Conservation (phyloP, 2,329 filamentous ascomycete species). For the Neofusicoccum cordaticola region DNA sequence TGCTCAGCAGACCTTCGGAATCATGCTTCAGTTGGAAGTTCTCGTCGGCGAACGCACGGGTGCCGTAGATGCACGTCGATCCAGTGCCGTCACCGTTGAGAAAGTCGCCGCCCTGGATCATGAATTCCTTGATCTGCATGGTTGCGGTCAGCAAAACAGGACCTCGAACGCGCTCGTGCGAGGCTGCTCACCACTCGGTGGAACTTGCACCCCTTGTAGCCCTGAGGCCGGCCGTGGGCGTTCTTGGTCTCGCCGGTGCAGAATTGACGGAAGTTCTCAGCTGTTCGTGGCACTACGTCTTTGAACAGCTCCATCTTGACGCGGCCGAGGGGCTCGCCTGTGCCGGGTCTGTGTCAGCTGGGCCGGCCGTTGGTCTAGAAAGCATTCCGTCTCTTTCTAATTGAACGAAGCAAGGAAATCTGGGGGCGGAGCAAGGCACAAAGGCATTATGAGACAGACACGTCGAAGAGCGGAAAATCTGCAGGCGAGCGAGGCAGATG, state of each 20-base stretch:
- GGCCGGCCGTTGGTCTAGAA: neutral
- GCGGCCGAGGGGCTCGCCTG: slow-evolving; percentile 81
- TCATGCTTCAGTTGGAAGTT: slow-evolving; percentile 82
- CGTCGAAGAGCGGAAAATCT: neutral
- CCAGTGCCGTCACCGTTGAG: slow-evolving; percentile 90
- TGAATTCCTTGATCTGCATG: slow-evolving; percentile 83
- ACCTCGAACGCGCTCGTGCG: neutral
- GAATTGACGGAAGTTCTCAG: slow-evolving; percentile 96
- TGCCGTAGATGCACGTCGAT: slow-evolving; percentile 82
- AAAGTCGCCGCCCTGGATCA: slow-evolving; percentile 97
- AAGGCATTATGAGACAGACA: neutral
- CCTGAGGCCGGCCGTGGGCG: slow-evolving; percentile 71
- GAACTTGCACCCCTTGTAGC: slow-evolving; percentile 93
- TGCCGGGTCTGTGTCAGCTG: neutral
- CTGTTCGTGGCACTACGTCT: slow-evolving; percentile 78
- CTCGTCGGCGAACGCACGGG: slow-evolving; percentile 82
- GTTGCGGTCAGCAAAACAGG: slow-evolving; percentile 10
- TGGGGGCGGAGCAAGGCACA: slow-evolving; percentile 8
- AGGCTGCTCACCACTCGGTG: slow-evolving; percentile 74
- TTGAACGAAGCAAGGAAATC: neutral
- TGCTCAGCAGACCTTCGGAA: slow-evolving; percentile 75
- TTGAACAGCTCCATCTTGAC: slow-evolving; percentile 90
- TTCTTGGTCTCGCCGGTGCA: slow-evolving; percentile 92
- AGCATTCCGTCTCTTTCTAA: neutral
- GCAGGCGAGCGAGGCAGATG: neutral